phyloP scores from a whole-genome alignment of 805 yeast genomes.

The Metschnikowia amazonensis region DNA sequence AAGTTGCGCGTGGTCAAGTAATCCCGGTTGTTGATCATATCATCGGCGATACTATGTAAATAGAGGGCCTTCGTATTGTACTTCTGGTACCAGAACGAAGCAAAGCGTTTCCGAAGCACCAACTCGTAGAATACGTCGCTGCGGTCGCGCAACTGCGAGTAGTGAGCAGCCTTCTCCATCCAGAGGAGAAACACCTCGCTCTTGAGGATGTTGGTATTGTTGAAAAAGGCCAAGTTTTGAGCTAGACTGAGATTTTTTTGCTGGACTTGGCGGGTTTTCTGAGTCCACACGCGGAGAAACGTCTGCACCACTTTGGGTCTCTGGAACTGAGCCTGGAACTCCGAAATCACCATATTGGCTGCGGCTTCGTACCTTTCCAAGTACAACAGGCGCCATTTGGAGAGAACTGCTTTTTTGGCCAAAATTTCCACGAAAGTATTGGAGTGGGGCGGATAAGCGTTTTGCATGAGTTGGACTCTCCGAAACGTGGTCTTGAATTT shows the following conservation, averaged over 20 bases:
- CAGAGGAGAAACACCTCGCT: constrained; percentile 12
- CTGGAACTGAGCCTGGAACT: constrained; percentile 17
- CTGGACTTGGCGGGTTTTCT: not conserved
- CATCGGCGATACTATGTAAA: constrained; percentile 30
- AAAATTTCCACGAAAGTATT: not conserved
- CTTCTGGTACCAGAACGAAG: constrained; percentile 35
- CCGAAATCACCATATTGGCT: constrained; percentile 16
- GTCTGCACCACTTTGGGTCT: constrained; percentile 1
- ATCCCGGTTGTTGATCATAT: constrained; percentile 26
- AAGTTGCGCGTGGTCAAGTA: constrained; percentile 23
- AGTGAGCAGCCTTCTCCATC: constrained; percentile 7
- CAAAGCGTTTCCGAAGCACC: constrained; percentile 22
- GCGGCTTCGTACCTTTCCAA: constrained; percentile 20
- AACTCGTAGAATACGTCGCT: constrained; percentile 8
- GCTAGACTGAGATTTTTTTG: constrained; percentile 4
- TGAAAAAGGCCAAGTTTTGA: constrained; percentile 7
- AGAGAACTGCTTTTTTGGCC: constrained; percentile 2
- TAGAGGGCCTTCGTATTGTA: constrained; percentile 22
- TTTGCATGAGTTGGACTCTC: not conserved
- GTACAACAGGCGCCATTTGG: constrained; percentile 25
- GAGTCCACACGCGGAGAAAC: constrained; percentile 8
- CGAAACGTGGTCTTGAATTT: not conserved
- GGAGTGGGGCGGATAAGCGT: not conserved
- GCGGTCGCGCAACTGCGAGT: not conserved
- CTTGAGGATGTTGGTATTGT: constrained; percentile 7